A percentile compares a stretch with the other conserved stretches of the same genome.
phyloP scores from a whole-genome alignment of 257 asterid species.

The Cordia subcordata region DNA sequence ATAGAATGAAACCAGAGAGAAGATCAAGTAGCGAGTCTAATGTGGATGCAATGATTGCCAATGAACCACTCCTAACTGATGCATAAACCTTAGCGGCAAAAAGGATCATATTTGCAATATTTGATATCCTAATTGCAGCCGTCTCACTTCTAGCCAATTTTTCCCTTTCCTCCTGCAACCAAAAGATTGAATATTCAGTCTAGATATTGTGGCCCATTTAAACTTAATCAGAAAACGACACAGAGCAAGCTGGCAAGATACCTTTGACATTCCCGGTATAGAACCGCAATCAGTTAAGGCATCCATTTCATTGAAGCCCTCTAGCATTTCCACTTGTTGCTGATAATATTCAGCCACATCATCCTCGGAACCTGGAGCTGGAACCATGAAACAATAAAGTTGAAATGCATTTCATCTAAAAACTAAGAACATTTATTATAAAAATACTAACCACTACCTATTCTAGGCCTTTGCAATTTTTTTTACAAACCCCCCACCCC shows the following conservation, averaged over 20 bases:
- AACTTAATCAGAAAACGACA: background rate
- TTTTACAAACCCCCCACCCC: no score
- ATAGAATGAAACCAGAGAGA: constrained; percentile 45
- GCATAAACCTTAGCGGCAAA: background rate
- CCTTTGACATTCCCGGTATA: constrained; percentile 46
- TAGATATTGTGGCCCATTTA: background rate
- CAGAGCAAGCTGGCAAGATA: constrained; percentile 1
- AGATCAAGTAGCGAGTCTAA: constrained; percentile 49
- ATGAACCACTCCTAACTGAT: background rate
- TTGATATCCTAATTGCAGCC: constrained; percentile 8
- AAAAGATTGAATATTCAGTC: constrained; percentile 2
- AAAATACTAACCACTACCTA: no score
- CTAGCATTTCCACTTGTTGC: constrained; percentile 42
- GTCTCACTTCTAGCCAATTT: constrained; percentile 12
- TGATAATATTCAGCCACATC: constrained; percentile 43
- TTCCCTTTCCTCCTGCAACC: constrained; percentile 13
- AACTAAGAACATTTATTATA: no score
- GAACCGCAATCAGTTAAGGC: constrained; percentile 40
- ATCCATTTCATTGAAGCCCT: constrained; percentile 41
- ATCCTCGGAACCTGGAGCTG: constrained; percentile 33
- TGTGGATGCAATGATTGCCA: background rate
- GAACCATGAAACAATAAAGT: constrained; percentile 8
- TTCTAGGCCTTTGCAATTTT: no score
- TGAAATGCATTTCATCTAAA: background rate
- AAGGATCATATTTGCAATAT: constrained; percentile 11